Conservation (phyloP, 148 eudicot species). For the Cornus kousa region DNA sequence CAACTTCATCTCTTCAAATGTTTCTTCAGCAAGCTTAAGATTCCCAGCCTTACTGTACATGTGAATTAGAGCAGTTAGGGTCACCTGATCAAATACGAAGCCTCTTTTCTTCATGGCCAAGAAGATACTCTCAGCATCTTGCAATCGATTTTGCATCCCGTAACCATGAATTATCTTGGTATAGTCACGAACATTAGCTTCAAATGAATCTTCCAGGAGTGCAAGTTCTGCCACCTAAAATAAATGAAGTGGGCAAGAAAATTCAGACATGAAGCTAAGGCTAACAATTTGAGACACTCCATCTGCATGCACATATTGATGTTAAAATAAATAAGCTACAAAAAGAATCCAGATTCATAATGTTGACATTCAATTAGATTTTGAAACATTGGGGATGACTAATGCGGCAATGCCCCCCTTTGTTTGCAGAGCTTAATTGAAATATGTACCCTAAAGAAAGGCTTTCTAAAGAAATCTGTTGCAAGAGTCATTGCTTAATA, state of each 20-base stretch:
- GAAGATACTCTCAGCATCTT: slow-evolving; percentile 63
- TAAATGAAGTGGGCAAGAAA: background rate
- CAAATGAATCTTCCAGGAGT: slow-evolving; percentile 43
- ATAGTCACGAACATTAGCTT: slow-evolving; percentile 83
- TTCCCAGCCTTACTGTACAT: slow-evolving; percentile 90
- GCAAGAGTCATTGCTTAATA: background rate
- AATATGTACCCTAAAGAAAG: no score
- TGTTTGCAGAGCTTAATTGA: background rate
- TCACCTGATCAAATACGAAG: slow-evolving; percentile 73
- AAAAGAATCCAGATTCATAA: background rate
- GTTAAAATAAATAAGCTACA: background rate
- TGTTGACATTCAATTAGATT: background rate
- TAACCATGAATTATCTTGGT: slow-evolving; percentile 83
- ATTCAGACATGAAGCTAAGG: background rate
- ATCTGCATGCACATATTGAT: background rate
- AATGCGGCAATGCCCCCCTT: background rate
- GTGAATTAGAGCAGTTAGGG: slow-evolving; percentile 74
- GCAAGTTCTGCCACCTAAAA: background rate
- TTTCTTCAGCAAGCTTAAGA: slow-evolving; percentile 57
- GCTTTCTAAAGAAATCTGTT: background rate
- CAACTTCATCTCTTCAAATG: slow-evolving; percentile 69
- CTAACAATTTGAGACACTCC: background rate
- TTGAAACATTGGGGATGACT: background rate
- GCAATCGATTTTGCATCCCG: slow-evolving; percentile 54
- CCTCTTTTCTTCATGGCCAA: slow-evolving; percentile 61